Conservation (phyloP, 169 alveolate genomes). For the Plasmodium cynomolgi region DNA sequence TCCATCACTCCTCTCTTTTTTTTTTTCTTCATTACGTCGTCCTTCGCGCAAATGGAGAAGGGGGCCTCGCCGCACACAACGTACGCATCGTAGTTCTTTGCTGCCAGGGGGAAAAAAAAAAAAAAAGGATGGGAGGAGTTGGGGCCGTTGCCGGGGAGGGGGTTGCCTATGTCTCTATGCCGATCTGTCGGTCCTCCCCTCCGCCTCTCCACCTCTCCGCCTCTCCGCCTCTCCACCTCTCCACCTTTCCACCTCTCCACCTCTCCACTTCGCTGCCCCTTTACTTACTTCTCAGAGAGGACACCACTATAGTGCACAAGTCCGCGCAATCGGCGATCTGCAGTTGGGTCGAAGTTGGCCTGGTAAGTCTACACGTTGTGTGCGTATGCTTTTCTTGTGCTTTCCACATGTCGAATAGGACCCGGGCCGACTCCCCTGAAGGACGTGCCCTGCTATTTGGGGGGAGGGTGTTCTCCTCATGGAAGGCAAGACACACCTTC, state of each 20-base stretch:
- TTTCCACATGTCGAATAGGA: not conserved
- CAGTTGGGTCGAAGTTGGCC: not conserved
- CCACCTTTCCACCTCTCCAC: not conserved
- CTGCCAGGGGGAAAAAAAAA: not conserved
- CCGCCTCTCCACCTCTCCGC: not conserved
- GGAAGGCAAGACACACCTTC: slow-evolving; percentile 19
- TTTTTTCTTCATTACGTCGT: slow-evolving; percentile 53
- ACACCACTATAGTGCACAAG: slow-evolving; percentile 40
- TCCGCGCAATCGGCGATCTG: slow-evolving; percentile 69
- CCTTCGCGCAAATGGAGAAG: slow-evolving; percentile 56
- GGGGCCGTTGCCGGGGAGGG: not conserved
- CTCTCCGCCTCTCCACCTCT: not conserved
- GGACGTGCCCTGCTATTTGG: not conserved
- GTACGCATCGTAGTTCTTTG: slow-evolving; percentile 72
- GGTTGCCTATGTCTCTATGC: not conserved
- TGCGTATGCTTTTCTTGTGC: not conserved
- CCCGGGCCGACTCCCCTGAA: not conserved
- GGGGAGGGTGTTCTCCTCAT: not conserved
- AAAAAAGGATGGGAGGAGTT: not conserved
- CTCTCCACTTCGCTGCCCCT: not conserved
- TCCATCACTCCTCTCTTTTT: not conserved
- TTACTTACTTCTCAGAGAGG: slow-evolving; percentile 40
- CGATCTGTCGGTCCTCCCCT: not conserved
- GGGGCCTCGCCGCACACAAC: slow-evolving; percentile 77
- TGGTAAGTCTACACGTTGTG: not conserved